Percentiles rank a stretch among this genome's conserved stretches.
Evolutionary conservation across 2,329 filamentous ascomycete species (phyloP).

Genomic region (Fusarium nematophilum): DNA sequence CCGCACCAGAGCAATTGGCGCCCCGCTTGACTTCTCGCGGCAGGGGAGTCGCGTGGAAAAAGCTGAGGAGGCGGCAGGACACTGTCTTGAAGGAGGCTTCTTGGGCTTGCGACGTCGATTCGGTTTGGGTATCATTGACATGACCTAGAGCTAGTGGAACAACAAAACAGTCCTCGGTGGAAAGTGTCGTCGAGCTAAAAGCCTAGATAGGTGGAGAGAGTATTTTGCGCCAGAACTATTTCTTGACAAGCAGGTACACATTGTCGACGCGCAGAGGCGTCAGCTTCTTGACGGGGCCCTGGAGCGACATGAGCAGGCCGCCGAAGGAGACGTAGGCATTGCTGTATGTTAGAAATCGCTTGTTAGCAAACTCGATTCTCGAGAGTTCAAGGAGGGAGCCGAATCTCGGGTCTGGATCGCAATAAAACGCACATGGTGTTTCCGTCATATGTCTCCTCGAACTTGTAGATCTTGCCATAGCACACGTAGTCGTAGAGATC

Average conservation of each 20-base stretch:
- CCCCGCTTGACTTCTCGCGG: conserved; percentile 16
- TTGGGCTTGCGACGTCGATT: conserved; percentile 21
- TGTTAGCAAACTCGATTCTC: conserved; percentile 23
- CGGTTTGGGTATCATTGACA: conserved; percentile 43
- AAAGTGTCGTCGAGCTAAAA: conserved; percentile 11
- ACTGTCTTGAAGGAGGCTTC: conserved; percentile 14
- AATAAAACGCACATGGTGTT: conserved; percentile 76
- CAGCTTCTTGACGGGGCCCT: conserved; percentile 96
- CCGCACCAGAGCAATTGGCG: conserved; percentile 61
- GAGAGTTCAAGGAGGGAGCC: not conserved
- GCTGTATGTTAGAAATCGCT: conserved; percentile 58
- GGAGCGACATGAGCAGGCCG: conserved; percentile 87
- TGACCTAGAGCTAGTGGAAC: conserved; percentile 34
- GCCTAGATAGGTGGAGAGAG: conserved; percentile 23
- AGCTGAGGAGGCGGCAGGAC: not conserved
- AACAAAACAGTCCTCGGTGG: conserved; percentile 15
- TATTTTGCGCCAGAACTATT: conserved; percentile 60
- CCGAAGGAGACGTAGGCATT: conserved; percentile 96
- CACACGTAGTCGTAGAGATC: conserved; percentile 91
- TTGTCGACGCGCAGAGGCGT: conserved; percentile 92
- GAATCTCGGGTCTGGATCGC: not conserved
- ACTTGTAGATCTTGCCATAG: conserved; percentile 89
- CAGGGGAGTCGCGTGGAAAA: not conserved
- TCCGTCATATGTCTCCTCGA: conserved; percentile 81
- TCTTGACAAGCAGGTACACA: conserved; percentile 93